These are phyloP conservation scores for Parietichytrium sp. DNA, from an alignment of 108 stramenopile species.

Conservation along the genomic window DNA sequence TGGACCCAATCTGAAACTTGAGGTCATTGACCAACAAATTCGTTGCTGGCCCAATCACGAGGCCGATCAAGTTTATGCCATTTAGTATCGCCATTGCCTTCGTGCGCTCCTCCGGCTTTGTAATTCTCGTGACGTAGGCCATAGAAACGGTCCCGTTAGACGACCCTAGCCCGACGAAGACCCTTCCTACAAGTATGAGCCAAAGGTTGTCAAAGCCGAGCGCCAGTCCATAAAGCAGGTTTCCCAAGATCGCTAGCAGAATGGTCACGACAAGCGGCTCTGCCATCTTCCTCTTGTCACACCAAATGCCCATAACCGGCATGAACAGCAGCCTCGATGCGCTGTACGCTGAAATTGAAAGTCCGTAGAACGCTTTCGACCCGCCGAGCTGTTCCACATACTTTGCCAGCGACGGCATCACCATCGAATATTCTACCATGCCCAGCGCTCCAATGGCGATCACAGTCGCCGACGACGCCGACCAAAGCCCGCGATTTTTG, in stretches of 20 bases:
- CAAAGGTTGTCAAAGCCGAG: not conserved
- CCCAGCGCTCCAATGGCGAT: not conserved
- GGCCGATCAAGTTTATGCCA: constrained; percentile 8
- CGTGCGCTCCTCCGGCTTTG: not conserved
- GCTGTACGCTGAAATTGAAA: not conserved
- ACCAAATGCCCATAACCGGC: constrained; percentile 29
- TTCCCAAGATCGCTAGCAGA: not conserved
- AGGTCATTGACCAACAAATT: not conserved
- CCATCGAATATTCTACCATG: constrained; percentile 37
- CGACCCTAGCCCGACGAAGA: not conserved
- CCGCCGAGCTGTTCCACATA: constrained; percentile 1
- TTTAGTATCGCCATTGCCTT: constrained; percentile 5
- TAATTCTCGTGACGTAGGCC: not conserved
- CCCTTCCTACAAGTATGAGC: not conserved
- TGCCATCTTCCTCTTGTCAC: not conserved
- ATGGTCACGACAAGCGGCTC: not conserved
- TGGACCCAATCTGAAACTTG: not conserved
- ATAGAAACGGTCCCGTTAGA: not conserved
- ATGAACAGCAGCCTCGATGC: not conserved
- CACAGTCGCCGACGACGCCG: constrained; percentile 6
- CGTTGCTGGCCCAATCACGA: constrained; percentile 2
- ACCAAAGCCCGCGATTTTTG: not conserved
- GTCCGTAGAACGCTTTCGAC: constrained; percentile 25
- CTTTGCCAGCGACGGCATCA: constrained; percentile 23
- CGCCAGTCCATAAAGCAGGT: not conserved